A percentile compares a stretch with the other conserved stretches of the same genome.
Conservation (phyloP, 345 rosid genomes). For the Moricandia moricandioides region DNA sequence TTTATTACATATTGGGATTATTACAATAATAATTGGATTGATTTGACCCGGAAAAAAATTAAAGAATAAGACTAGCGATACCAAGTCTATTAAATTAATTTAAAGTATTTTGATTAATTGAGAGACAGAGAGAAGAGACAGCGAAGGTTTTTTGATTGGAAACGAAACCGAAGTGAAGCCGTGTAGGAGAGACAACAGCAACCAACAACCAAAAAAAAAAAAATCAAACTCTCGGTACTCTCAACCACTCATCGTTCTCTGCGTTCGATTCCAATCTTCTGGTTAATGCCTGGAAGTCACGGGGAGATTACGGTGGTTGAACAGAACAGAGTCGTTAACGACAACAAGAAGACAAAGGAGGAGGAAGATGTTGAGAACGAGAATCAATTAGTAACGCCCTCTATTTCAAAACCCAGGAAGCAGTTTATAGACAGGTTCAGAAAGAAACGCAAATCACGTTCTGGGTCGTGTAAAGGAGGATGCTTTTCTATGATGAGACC, state of each 20-base stretch:
- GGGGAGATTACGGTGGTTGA: slow-evolving; percentile 26
- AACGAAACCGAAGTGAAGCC: slow-evolving; percentile 8
- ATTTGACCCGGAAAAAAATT: too few relatives aligned
- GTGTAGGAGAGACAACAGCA: slow-evolving; percentile 1
- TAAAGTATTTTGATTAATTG: neutral
- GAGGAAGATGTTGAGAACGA: neutral
- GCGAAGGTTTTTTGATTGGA: slow-evolving; percentile 24
- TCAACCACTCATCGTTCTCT: neutral
- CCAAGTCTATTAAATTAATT: too few relatives aligned
- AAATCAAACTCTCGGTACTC: neutral
- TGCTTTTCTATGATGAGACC: slow-evolving; percentile 29
- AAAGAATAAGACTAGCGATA: too few relatives aligned
- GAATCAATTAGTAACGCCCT: slow-evolving; percentile 19
- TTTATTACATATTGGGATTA: too few relatives aligned
- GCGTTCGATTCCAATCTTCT: neutral
- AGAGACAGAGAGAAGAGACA: slow-evolving; percentile 10
- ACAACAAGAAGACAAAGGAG: neutral
- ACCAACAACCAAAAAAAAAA: too few relatives aligned
- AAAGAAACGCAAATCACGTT: slow-evolving; percentile 27
- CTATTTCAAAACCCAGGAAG: slow-evolving; percentile 13
- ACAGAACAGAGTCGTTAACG: slow-evolving; percentile 23
- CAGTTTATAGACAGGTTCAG: slow-evolving; percentile 1
- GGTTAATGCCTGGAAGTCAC: slow-evolving; percentile 38
- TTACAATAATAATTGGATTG: too few relatives aligned
- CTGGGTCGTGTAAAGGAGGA: slow-evolving; percentile 32